Evolutionary conservation across 2,329 filamentous ascomycete genomes (phyloP).

Genomic region (Beauveria varroae): DNA sequence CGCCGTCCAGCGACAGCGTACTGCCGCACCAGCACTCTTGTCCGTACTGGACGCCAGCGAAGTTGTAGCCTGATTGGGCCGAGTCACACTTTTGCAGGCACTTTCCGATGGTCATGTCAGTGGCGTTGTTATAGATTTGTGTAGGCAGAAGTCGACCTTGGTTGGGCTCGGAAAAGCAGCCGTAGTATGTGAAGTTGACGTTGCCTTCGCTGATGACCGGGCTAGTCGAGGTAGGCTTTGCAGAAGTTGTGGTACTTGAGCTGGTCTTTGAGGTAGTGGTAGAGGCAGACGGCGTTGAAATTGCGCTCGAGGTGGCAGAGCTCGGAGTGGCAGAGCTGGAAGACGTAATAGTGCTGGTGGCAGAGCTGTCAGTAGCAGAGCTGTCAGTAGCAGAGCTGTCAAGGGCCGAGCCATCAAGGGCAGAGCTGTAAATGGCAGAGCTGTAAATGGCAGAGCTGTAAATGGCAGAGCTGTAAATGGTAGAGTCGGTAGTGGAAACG

Average conservation of each 20-base stretch:
- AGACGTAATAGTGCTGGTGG: no score
- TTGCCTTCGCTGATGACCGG: conserved; percentile 26
- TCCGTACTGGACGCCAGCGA: conserved; percentile 30
- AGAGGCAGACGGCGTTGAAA: background rate
- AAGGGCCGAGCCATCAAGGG: background rate
- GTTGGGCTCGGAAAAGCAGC: conserved; percentile 27
- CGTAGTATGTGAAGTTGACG: conserved; percentile 30
- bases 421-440: background rate
- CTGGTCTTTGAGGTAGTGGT: background rate
- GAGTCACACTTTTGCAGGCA: conserved; percentile 25
- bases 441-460: background rate
- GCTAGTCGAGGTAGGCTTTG: conserved; percentile 17
- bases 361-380: no score
- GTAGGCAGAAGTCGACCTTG: conserved; percentile 23
- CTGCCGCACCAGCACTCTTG: conserved; percentile 32
- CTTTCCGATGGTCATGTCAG: conserved; percentile 25
- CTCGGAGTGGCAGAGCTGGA: background rate
- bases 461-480: background rate
- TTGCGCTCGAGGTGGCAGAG: background rate
- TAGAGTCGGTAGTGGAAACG: background rate
- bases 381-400: background rate
- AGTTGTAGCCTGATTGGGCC: conserved; percentile 21
- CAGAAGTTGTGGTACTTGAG: background rate
- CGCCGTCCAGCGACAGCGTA: conserved; percentile 21
- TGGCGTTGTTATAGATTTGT: conserved; percentile 23